phyloP scores from a whole-genome alignment of 1,284 basidiomycete genomes.

The Puccinia polysora region DNA sequence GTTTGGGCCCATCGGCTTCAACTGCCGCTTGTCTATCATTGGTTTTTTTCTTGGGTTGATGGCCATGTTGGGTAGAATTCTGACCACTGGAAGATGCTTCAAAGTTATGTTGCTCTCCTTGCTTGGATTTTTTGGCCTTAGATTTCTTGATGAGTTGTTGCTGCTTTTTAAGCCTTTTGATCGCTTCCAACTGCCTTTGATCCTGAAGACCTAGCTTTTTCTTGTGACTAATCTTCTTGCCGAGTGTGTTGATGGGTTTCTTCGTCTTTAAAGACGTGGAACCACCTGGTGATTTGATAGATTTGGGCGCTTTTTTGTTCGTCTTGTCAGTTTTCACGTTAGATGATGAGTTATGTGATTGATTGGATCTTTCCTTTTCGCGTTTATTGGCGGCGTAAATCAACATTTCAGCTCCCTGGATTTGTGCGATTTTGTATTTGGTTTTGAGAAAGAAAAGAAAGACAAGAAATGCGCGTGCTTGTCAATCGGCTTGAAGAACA shows the following conservation, averaged over 20 bases:
- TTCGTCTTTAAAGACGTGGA: neutral
- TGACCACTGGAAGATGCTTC: neutral
- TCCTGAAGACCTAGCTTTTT: constrained; percentile 13
- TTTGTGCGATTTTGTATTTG: neutral
- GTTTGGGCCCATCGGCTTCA: neutral
- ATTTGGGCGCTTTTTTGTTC: neutral
- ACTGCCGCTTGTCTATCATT: neutral
- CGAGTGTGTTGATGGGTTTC: neutral
- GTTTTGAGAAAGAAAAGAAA: neutral
- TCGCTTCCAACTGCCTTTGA: neutral
- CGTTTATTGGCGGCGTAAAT: constrained; percentile 20
- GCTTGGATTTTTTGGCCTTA: constrained; percentile 1
- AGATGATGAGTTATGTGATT: neutral
- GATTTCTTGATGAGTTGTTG: neutral
- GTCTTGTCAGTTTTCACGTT: constrained; percentile 5
- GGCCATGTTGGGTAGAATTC: neutral
- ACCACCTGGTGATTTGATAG: constrained; percentile 1
- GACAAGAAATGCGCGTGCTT: constrained; percentile 1
- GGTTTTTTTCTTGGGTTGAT: neutral
- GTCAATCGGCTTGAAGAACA: neutral
- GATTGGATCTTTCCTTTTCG: constrained; percentile 1
- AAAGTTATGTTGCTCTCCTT: neutral
- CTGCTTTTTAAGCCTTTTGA: constrained; percentile 22
- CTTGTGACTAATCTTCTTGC: constrained; percentile 16
- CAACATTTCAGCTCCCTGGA: constrained; percentile 36